Evolutionary conservation across 2,329 filamentous ascomycete genomes (phyloP).

Genomic region (Ascochyta koolunga): DNA sequence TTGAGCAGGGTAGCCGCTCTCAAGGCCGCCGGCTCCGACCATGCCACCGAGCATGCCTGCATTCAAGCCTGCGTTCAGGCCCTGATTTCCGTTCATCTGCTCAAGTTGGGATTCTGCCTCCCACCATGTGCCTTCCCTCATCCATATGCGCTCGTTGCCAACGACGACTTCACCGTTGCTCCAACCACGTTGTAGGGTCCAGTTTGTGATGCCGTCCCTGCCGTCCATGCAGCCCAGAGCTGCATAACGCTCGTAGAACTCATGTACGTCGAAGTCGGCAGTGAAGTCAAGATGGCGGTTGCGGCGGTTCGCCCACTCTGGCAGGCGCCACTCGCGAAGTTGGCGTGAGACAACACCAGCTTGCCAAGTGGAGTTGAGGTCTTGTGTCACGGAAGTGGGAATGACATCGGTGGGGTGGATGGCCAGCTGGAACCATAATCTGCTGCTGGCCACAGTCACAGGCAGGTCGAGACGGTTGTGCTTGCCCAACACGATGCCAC

Average conservation of each 20-base stretch:
- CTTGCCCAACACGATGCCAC: conserved; percentile 82
- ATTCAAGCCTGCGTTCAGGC: conserved; percentile 34
- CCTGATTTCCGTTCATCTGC: conserved; percentile 66
- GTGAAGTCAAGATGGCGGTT: conserved; percentile 94
- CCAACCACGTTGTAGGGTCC: conserved; percentile 94
- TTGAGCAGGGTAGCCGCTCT: conserved; percentile 74
- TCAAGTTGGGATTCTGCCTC: conserved; percentile 97
- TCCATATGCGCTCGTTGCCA: conserved; percentile 92
- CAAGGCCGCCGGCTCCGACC: conserved; percentile 66
- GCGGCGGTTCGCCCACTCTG: conserved; percentile 94
- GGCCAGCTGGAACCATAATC: conserved; percentile 93
- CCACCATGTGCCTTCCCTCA: conserved; percentile 95
- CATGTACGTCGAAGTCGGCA: conserved; percentile 91
- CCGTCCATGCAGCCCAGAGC: conserved; percentile 87
- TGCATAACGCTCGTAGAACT: conserved; percentile 84
- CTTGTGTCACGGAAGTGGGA: conserved; percentile 74
- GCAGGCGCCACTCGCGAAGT: conserved; percentile 87
- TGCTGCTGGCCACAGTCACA: conserved; percentile 76
- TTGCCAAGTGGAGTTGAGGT: conserved; percentile 86
- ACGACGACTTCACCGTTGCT: conserved; percentile 96
- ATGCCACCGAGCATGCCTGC: conserved; percentile 56
- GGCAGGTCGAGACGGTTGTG: conserved; percentile 80
- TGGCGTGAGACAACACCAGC: conserved; percentile 91
- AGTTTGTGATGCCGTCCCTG: conserved; percentile 89
- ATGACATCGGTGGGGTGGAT: conserved; percentile 90